phyloP scores from a whole-genome alignment of 768 basidiomycete species.

The Pleurotus salmoneostramineus region DNA sequence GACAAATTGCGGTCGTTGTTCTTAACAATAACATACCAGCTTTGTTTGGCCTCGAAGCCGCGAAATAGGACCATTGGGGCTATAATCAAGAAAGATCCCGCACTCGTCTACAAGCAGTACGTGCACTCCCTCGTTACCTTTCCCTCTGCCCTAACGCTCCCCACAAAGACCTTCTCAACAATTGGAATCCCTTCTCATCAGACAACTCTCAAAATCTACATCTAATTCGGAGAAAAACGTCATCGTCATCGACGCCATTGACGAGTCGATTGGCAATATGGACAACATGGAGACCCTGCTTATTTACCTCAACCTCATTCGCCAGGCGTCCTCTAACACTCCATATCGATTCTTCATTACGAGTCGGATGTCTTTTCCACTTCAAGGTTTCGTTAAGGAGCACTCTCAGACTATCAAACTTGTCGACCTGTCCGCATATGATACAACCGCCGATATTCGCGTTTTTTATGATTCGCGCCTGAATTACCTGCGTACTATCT shows the following conservation, averaged over 20 bases:
- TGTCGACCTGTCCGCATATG: not conserved
- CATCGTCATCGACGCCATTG: not conserved
- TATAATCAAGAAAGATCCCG: not conserved
- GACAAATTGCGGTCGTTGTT: conserved; percentile 20
- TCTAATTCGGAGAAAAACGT: not conserved
- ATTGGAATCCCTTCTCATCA: not conserved
- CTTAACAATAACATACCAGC: conserved; percentile 19
- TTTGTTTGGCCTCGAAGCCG: conserved; percentile 6
- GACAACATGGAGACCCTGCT: not conserved
- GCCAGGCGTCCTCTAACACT: not conserved
- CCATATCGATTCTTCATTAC: not conserved
- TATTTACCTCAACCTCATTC: not conserved
- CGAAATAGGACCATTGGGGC: not conserved
- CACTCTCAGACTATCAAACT: not conserved
- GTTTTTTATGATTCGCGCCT: not conserved
- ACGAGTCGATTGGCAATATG: not conserved
- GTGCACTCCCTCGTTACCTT: too few relatives aligned
- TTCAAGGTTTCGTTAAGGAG: too few relatives aligned
- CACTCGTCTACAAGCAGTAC: too few relatives aligned
- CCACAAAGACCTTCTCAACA: too few relatives aligned
- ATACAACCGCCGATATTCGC: not conserved
- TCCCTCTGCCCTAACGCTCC: too few relatives aligned
- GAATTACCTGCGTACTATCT: not conserved
- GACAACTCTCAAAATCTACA: too few relatives aligned
- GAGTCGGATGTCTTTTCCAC: not conserved